Conservation (phyloP, 768 basidiomycete genomes). For the Galerina sulciceps region DNA sequence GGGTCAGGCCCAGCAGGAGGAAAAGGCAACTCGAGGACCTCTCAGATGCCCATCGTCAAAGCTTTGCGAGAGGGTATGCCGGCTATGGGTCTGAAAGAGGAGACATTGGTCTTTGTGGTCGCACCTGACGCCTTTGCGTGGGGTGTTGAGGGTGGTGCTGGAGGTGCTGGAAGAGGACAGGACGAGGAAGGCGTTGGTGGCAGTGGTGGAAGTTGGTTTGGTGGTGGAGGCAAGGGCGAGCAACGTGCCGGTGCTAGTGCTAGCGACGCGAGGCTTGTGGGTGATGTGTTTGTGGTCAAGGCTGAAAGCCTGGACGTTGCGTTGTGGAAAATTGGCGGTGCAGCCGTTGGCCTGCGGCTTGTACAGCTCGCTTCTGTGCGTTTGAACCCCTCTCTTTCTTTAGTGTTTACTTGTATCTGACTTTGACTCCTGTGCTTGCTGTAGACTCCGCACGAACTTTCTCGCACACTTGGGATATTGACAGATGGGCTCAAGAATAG, state of each 20-base stretch:
- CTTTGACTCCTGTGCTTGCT: neutral
- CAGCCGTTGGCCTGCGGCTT: slow-evolving; percentile 70
- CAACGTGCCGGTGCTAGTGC: too few relatives aligned
- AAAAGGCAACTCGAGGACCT: slow-evolving; percentile 6
- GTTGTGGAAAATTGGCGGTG: slow-evolving; percentile 85
- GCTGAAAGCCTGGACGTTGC: slow-evolving; percentile 71
- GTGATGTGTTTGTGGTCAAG: slow-evolving; percentile 66
- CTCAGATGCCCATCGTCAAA: slow-evolving; percentile 44
- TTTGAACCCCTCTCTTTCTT: slow-evolving; percentile 1
- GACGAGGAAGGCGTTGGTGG: neutral
- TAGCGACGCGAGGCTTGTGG: slow-evolving; percentile 23
- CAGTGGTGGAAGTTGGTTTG: neutral
- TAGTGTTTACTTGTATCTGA: neutral
- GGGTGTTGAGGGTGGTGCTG: slow-evolving; percentile 18
- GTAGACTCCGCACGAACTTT: slow-evolving; percentile 79
- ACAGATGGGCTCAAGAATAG: slow-evolving; percentile 79
- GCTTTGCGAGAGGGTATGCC: slow-evolving; percentile 51
- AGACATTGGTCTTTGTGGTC: slow-evolving; percentile 25
- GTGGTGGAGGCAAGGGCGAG: neutral
- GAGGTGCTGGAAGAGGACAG: neutral
- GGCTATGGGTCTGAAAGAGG: slow-evolving; percentile 31
- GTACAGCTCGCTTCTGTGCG: slow-evolving; percentile 77
- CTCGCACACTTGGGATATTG: slow-evolving; percentile 71
- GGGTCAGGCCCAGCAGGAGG: neutral
- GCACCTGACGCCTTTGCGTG: slow-evolving; percentile 25